phyloP scores from a whole-genome alignment of 768 basidiomycete genomes.

The Mycena leptocephala region DNA sequence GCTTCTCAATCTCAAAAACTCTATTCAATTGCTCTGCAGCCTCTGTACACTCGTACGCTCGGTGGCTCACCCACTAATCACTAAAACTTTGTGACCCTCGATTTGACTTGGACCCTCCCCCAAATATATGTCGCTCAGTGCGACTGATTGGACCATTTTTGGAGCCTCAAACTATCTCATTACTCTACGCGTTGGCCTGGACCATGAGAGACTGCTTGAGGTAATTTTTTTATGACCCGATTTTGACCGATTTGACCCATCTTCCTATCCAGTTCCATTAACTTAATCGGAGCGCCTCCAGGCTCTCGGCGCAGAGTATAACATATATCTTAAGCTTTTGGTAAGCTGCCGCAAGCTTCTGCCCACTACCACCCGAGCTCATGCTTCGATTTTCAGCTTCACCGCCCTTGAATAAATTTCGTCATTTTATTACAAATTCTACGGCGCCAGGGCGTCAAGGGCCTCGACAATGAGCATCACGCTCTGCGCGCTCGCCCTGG shows the following conservation, averaged over 20 bases:
- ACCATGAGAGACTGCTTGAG: not conserved
- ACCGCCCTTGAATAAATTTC: too few relatives aligned
- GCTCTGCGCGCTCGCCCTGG: not conserved
- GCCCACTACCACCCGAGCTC: too few relatives aligned
- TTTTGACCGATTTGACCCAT: not conserved
- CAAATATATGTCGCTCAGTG: not conserved
- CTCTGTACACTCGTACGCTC: not conserved
- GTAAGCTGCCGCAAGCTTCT: too few relatives aligned
- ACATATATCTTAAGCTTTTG: too few relatives aligned
- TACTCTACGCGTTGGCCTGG: not conserved
- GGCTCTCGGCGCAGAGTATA: too few relatives aligned
- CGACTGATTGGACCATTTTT: not conserved
- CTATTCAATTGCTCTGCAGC: too few relatives aligned
- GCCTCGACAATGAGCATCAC: not conserved
- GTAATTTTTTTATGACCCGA: not conserved
- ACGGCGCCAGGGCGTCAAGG: too few relatives aligned
- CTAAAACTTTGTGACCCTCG: too few relatives aligned
- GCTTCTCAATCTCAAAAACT: not conserved
- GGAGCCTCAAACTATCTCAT: not conserved
- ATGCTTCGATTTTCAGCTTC: too few relatives aligned
- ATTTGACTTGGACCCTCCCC: not conserved
- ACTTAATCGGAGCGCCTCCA: too few relatives aligned
- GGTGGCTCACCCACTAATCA: not conserved
- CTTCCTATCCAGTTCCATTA: too few relatives aligned
- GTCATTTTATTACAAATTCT: too few relatives aligned